phyloP scores from a whole-genome alignment of 495 filamentous ascomycete genomes.

The Tuber brumale region DNA sequence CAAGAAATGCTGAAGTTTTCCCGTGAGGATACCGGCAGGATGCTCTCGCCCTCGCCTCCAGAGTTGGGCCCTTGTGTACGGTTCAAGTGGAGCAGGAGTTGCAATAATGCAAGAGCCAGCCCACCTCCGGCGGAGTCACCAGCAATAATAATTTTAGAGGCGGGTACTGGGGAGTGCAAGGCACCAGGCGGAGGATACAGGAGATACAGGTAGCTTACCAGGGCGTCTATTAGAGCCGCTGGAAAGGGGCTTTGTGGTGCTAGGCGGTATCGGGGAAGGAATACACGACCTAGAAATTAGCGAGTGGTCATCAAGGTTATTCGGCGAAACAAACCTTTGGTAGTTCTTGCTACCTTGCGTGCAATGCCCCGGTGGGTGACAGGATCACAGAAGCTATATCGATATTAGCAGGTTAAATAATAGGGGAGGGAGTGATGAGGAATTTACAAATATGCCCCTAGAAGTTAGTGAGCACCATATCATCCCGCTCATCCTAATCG shows the following conservation, averaged over 20 bases:
- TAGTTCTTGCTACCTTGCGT: conserved; percentile 49
- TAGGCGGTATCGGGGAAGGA: conserved; percentile 80
- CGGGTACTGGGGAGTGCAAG: conserved; percentile 60
- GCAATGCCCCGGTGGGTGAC: conserved; percentile 53
- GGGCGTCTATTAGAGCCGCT: conserved; percentile 71
- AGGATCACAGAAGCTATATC: conserved; percentile 62
- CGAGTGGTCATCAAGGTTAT: not conserved
- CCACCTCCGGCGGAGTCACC: conserved; percentile 90
- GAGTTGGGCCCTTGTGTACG: conserved; percentile 41
- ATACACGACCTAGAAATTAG: conserved; percentile 47
- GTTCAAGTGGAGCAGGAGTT: conserved; percentile 64
- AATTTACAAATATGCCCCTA: conserved; percentile 44
- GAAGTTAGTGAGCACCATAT: not conserved
- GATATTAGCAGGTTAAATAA: conserved; percentile 11
- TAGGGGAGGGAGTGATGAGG: not conserved
- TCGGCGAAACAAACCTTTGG: conserved; percentile 42
- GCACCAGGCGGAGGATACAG: conserved; percentile 71
- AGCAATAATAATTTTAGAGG: conserved; percentile 66
- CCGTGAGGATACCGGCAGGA: conserved; percentile 7
- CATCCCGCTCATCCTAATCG: not conserved
- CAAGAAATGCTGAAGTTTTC: conserved; percentile 44
- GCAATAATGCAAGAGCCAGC: conserved; percentile 63
- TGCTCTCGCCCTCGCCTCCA: conserved; percentile 17
- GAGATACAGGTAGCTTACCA: conserved; percentile 74
- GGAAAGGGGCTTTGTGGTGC: conserved; percentile 81